phyloP scores from a whole-genome alignment of 1,284 basidiomycete genomes.

The Cutaneotrichosporon daszewskae region DNA sequence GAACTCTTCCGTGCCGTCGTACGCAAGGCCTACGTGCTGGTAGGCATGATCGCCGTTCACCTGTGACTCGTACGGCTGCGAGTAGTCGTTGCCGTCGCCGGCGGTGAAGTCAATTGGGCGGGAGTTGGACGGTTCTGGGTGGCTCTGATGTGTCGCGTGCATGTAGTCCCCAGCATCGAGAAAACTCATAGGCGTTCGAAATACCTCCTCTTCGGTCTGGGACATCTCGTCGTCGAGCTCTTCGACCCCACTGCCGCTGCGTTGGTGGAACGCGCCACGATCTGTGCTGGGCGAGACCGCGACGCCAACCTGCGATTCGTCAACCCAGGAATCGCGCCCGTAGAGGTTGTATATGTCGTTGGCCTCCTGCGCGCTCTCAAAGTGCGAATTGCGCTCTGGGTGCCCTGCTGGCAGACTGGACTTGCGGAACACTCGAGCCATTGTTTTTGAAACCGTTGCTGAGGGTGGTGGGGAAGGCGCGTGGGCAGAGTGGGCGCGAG shows the following conservation, averaged over 20 bases:
- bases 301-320: neutral
- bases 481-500: too few species aligned
- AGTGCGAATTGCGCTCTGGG: slow-evolving; percentile 13
- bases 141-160: too few species aligned
- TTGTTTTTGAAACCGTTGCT: too few species aligned
- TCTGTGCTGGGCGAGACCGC: neutral
- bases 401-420: neutral
- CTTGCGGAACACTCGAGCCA: too few species aligned
- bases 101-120: too few species aligned
- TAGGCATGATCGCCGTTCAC: too few species aligned
- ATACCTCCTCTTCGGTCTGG: neutral
- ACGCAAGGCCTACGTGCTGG: too few species aligned
- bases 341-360: slow-evolving; percentile 30
- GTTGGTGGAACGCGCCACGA: neutral
- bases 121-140: too few species aligned
- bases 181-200: neutral
- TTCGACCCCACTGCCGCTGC: neutral
- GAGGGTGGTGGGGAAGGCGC: too few species aligned
- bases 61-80: neutral
- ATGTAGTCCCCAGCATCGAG: neutral
- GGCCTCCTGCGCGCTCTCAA: slow-evolving; percentile 22
- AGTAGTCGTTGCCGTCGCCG: neutral
- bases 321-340: slow-evolving; percentile 8
- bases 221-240: neutral
- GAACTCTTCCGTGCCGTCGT: too few species aligned